These are phyloP conservation scores for Salpingoeca rosetta DNA, from an alignment of 78 protist species.

Conservation along the genomic window DNA sequence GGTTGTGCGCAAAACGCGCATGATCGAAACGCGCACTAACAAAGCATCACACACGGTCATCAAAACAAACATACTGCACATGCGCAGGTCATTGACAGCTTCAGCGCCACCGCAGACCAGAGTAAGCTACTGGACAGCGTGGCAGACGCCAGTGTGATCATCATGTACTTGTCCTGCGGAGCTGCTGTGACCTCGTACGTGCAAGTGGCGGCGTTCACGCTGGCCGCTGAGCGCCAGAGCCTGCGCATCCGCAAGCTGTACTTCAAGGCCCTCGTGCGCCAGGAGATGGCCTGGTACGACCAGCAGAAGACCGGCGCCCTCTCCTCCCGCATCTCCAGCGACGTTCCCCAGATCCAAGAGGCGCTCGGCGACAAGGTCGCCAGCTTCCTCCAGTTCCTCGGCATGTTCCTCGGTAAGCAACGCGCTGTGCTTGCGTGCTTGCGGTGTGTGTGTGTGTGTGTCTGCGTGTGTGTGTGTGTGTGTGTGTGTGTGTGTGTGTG, in stretches of 20 bases:
- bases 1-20: too few species aligned
- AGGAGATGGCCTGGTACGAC: constrained; percentile 23
- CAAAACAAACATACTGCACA: too few species aligned
- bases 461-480: too few species aligned
- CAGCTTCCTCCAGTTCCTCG: constrained; percentile 17
- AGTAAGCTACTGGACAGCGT: neutral
- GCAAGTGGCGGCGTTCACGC: constrained; percentile 31
- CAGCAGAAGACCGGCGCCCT: neutral
- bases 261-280: neutral
- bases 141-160: neutral
- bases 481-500: too few species aligned
- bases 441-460: too few species aligned
- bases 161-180: constrained; percentile 29
- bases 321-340: neutral
- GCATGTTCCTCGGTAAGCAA: constrained; percentile 35
- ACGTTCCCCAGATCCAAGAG: neutral
- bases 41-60: too few species aligned
- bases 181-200: constrained; percentile 18
- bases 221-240: constrained; percentile 13
- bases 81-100: neutral
- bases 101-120: neutral
- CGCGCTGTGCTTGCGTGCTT: too few species aligned
- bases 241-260: constrained; percentile 4
- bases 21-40: too few species aligned
- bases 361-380: neutral